Evolutionary conservation across 2,329 filamentous ascomycete species (phyloP).

Genomic region (Diaporthe velutina): DNA sequence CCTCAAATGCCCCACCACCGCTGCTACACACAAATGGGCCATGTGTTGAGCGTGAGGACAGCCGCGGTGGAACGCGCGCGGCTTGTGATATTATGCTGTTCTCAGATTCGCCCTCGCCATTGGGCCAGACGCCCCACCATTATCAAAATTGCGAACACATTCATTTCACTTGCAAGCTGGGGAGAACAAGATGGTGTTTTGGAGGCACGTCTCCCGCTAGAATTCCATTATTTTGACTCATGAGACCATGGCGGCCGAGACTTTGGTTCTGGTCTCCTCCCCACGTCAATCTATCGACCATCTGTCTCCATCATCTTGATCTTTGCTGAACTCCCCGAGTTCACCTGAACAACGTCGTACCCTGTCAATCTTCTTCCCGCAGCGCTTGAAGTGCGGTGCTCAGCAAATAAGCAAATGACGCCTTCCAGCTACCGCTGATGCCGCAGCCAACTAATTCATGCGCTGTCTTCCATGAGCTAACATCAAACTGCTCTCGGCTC

Average conservation of each 20-base stretch:
- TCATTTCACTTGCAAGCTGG: slow-evolving; percentile 19
- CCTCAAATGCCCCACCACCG: neutral
- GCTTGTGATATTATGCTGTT: slow-evolving; percentile 8
- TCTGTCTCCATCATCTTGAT: neutral
- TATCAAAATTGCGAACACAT: neutral
- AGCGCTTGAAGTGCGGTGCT: slow-evolving; percentile 23
- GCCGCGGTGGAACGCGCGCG: slow-evolving; percentile 25
- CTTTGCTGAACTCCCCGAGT: neutral
- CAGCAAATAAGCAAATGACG: slow-evolving; percentile 30
- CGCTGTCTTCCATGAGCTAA: neutral
- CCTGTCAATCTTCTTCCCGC: neutral
- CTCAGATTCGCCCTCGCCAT: neutral
- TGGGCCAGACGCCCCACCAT: neutral
- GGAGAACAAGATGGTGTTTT: neutral
- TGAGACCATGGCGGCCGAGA: slow-evolving; percentile 14
- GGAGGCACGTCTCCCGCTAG: slow-evolving; percentile 5
- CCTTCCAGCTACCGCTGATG: slow-evolving; percentile 37
- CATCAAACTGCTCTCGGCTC: neutral
- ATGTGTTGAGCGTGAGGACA: neutral
- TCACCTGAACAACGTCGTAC: neutral
- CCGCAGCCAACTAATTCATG: slow-evolving; percentile 30
- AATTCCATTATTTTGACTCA: slow-evolving; percentile 3
- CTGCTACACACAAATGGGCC: neutral
- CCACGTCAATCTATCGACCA: slow-evolving; percentile 21
- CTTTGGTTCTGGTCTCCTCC: neutral